Conservation (phyloP, 768 basidiomycete species). For the Leucogyrophana mollusca region DNA sequence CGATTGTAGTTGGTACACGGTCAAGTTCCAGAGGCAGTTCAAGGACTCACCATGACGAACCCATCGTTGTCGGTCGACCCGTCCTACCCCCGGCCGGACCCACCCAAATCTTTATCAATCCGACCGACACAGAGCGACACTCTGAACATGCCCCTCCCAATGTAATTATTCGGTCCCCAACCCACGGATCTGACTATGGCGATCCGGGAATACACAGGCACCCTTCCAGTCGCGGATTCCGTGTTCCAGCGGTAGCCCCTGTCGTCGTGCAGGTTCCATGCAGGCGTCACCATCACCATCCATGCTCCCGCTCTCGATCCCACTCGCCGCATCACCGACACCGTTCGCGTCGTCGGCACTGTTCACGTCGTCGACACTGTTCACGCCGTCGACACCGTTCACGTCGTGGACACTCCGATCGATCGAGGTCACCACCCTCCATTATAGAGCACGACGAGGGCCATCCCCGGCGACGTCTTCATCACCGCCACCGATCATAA, state of each 20-base stretch:
- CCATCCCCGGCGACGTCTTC: no score
- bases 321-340: constrained; percentile 16
- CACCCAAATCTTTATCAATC: constrained; percentile 6
- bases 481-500: no score
- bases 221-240: constrained; percentile 25
- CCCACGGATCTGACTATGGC: no score
- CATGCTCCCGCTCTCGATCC: constrained; percentile 20
- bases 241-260: constrained; percentile 10
- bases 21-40: no score
- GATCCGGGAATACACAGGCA: constrained; percentile 11
- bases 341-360: not conserved
- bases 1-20: no score
- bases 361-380: no score
- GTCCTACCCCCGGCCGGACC: not conserved
- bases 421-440: no score
- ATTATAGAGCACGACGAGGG: no score
- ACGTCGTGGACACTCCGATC: no score
- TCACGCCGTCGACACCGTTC: no score
- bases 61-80: not conserved
- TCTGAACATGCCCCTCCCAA: not conserved
- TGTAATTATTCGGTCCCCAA: no score
- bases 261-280: constrained; percentile 7
- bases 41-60: no score
- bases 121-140: not conserved
- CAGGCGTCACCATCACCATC: not conserved